Evolutionary conservation across 352 stramenopile genomes (phyloP).

Genomic region (Thraustochytrium sp.): DNA sequence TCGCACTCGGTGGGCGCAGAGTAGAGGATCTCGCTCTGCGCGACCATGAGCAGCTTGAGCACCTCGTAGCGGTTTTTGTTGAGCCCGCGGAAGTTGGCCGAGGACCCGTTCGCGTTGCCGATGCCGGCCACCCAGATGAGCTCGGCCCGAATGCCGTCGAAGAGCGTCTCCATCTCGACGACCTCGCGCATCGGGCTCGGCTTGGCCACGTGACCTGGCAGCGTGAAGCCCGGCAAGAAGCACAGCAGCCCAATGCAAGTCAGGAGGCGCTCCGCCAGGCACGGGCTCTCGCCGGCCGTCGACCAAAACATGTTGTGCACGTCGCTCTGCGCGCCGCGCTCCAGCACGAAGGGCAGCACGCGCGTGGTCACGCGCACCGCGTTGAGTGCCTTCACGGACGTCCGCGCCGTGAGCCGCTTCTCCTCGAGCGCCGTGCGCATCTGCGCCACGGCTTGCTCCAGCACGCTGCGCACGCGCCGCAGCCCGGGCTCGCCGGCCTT

Average conservation of each 20-base stretch:
- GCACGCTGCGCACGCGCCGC: neutral
- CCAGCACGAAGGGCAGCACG: conserved; percentile 1
- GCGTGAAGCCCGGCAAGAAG: conserved; percentile 16
- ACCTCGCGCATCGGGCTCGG: neutral
- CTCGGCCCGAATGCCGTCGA: neutral
- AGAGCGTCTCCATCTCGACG: neutral
- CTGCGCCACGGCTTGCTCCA: neutral
- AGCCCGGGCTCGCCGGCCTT: neutral
- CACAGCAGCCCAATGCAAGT: neutral
- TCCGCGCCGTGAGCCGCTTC: neutral
- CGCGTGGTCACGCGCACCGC: neutral
- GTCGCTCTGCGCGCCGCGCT: neutral
- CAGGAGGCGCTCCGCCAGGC: neutral
- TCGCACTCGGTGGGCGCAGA: conserved; percentile 80
- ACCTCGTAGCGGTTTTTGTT: conserved; percentile 92
- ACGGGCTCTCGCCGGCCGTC: neutral
- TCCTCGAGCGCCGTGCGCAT: neutral
- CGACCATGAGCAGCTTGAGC: conserved; percentile 82
- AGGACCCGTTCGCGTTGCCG: neutral
- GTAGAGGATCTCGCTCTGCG: conserved; percentile 92
- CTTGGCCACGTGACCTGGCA: neutral
- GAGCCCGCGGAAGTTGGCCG: neutral
- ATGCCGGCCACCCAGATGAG: conserved; percentile 8
- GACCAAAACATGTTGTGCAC: neutral
- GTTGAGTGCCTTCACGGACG: neutral